Conservation (phyloP, 352 stramenopile genomes). For the Pythium aphanidermatum region DNA sequence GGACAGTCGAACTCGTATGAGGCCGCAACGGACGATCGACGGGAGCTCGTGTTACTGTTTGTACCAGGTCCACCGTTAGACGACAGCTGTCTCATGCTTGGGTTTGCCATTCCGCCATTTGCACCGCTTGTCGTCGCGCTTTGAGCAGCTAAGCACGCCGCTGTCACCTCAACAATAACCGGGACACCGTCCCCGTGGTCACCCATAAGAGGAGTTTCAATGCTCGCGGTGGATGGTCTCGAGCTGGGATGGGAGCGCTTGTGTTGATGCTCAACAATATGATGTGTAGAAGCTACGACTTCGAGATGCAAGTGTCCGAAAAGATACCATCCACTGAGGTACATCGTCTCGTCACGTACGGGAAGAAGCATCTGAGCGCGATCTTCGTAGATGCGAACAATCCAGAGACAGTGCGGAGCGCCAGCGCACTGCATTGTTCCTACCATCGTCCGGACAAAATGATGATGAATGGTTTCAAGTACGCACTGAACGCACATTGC, state of each 20-base stretch:
- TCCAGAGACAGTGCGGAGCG: constrained; percentile 25
- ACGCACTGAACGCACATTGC: too few relatives aligned
- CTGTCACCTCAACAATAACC: constrained; percentile 19
- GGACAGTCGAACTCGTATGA: constrained; percentile 20
- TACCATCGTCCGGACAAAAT: constrained; percentile 46
- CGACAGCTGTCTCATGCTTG: neutral
- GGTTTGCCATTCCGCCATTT: neutral
- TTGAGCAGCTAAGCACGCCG: constrained; percentile 4
- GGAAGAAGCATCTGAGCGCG: constrained; percentile 4
- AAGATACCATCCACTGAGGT: constrained; percentile 11
- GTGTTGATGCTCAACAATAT: neutral
- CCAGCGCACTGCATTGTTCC: constrained; percentile 26
- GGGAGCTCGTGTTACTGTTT: constrained; percentile 7
- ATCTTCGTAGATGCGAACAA: constrained; percentile 39
- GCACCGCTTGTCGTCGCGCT: neutral
- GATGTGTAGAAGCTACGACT: neutral
- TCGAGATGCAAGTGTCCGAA: constrained; percentile 18
- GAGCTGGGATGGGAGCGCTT: too few relatives aligned
- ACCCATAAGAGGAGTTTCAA: too few relatives aligned
- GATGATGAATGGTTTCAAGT: constrained; percentile 45
- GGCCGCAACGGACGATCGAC: neutral
- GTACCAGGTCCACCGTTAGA: neutral
- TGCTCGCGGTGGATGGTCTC: too few relatives aligned
- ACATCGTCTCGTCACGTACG: constrained; percentile 8
- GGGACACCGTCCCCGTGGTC: constrained; percentile 10